Conservation (phyloP, 768 basidiomycete species). For the Lanmaoa rubissima region DNA sequence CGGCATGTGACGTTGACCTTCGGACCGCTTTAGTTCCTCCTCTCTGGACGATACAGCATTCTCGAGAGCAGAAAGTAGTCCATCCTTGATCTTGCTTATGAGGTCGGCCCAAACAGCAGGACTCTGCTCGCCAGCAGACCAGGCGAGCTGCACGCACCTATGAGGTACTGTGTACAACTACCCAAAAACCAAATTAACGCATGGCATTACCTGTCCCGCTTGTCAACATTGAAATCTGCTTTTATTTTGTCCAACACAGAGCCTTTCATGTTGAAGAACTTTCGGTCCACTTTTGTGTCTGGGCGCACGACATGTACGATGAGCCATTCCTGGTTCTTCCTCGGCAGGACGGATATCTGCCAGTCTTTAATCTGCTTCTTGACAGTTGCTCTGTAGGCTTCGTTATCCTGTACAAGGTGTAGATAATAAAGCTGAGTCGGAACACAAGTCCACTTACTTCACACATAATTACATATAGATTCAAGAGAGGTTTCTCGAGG, state of each 20-base stretch:
- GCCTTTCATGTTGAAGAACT: constrained; percentile 81
- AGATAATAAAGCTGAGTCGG: constrained; percentile 7
- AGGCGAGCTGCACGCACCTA: constrained; percentile 82
- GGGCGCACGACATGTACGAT: constrained; percentile 83
- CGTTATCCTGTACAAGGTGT: constrained; percentile 45
- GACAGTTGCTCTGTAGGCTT: constrained; percentile 73
- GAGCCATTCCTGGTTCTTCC: constrained; percentile 91
- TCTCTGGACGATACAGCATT: constrained; percentile 72
- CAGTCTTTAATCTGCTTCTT: constrained; percentile 93
- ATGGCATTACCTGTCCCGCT: constrained; percentile 63
- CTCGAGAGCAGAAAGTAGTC: constrained; percentile 82
- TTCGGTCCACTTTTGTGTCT: constrained; percentile 58
- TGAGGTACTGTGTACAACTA: constrained; percentile 15
- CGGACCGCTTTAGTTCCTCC: constrained; percentile 88
- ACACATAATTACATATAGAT: constrained; percentile 83
- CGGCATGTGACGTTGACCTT: constrained; percentile 86
- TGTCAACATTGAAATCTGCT: constrained; percentile 88
- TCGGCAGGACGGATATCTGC: constrained; percentile 61
- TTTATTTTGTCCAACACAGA: constrained; percentile 87
- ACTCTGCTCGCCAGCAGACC: constrained; percentile 68
- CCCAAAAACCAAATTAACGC: constrained; percentile 3
- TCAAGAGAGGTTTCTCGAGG: constrained; percentile 83
- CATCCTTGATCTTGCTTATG: constrained; percentile 86
- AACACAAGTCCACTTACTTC: constrained; percentile 56
- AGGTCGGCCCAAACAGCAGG: constrained; percentile 87